Conservation (phyloP, 1,139 yeast genomes). For the Candida glucosophila region DNA sequence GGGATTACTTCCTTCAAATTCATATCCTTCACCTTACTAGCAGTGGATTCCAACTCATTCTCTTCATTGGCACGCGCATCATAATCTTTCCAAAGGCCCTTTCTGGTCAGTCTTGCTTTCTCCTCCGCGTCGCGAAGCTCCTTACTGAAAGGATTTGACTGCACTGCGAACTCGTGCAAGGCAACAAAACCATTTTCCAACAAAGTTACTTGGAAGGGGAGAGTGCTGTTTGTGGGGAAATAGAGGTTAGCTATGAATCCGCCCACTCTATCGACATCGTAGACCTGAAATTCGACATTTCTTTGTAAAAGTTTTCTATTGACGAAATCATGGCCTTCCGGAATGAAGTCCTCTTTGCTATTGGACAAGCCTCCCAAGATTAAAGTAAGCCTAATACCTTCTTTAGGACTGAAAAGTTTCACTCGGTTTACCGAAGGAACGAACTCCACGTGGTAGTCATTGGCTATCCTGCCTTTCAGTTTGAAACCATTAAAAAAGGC, state of each 20-base stretch:
- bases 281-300: constrained; percentile 61
- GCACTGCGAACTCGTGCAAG: constrained; percentile 59
- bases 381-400: constrained; percentile 59
- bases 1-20: constrained; percentile 26
- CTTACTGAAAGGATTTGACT: constrained; percentile 44
- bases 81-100: constrained; percentile 63
- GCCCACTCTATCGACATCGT: constrained; percentile 69
- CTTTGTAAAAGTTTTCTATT: constrained; percentile 57
- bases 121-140: constrained; percentile 57
- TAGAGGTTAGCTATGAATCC: constrained; percentile 71
- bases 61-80: constrained; percentile 22
- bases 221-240: constrained; percentile 36
- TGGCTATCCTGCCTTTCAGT: constrained; percentile 56
- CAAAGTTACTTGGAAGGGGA: constrained; percentile 56
- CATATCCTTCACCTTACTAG: constrained; percentile 4
- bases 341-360: constrained; percentile 38
- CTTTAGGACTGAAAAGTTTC: constrained; percentile 61
- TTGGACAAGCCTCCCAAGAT: constrained; percentile 70
- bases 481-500: constrained; percentile 65
- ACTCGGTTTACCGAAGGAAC: constrained; percentile 62
- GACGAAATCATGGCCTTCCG: constrained; percentile 49
- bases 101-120: constrained; percentile 42
- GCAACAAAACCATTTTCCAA: constrained; percentile 58
- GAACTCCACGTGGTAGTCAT: constrained; percentile 57
- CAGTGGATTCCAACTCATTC: background rate